A percentile compares a stretch with the other conserved stretches of the same genome.
Evolutionary conservation across 2,329 filamentous ascomycete species (phyloP).

Genomic region (Talaromyces piceae): DNA sequence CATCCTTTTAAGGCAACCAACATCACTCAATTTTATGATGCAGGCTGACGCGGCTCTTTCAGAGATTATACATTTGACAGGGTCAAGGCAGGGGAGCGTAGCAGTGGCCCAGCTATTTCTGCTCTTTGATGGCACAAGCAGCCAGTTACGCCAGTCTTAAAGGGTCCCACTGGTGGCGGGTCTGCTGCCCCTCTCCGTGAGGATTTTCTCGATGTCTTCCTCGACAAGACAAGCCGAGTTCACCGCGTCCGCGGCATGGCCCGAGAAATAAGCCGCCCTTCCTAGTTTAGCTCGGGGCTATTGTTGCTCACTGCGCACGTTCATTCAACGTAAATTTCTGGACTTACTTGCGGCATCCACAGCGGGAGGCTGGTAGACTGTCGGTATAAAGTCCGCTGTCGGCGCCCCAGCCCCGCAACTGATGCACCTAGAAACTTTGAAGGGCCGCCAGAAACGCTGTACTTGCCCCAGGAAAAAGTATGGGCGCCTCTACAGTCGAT

Average conservation of each 20-base stretch:
- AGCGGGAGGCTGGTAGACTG: background rate
- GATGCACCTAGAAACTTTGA: background rate
- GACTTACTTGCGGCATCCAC: background rate
- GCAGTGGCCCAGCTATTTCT: background rate
- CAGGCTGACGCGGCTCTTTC: too few species aligned
- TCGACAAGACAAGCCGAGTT: background rate
- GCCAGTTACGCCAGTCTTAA: too few species aligned
- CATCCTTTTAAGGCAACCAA: background rate
- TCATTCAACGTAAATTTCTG: background rate
- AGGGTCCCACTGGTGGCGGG: background rate
- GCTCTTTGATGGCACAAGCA: background rate
- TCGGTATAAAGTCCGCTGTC: background rate
- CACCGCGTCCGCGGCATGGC: background rate
- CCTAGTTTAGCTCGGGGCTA: background rate
- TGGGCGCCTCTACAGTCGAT: conserved; percentile 9
- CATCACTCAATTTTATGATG: background rate
- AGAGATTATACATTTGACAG: too few species aligned
- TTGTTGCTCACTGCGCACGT: background rate
- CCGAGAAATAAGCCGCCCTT: background rate
- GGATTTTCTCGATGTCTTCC: background rate
- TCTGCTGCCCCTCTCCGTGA: background rate
- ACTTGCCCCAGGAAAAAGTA: conserved; percentile 12
- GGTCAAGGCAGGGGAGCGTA: background rate
- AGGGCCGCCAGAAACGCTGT: conserved; percentile 23
- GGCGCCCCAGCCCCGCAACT: background rate